A percentile compares a stretch with the other conserved stretches of the same genome.
These are phyloP conservation scores for Daphne laureola DNA, from an alignment of 441 rosid genomes.

Conservation along the genomic window DNA sequence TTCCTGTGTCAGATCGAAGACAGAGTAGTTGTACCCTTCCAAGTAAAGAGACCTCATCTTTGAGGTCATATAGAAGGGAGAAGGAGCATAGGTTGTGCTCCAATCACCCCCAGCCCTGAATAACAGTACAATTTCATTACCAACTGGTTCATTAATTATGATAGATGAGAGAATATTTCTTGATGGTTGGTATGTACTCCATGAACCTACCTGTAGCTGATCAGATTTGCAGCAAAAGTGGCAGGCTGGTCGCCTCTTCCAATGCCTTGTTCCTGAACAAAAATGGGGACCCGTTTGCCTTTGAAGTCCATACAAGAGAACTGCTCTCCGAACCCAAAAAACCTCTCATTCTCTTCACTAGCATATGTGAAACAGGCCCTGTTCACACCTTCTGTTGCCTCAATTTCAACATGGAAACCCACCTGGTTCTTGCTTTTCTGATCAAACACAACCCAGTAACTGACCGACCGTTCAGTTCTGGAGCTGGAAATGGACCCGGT, in stretches of 20 bases:
- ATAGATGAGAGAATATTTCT: neutral
- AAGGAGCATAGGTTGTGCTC: constrained; percentile 82
- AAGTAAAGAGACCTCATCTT: constrained; percentile 66
- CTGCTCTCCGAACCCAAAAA: constrained; percentile 69
- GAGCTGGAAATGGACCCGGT: constrained; percentile 37
- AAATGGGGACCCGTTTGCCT: constrained; percentile 59
- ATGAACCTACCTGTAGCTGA: constrained; percentile 69
- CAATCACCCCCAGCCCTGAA: constrained; percentile 67
- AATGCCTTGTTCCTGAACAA: constrained; percentile 77
- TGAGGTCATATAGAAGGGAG: constrained; percentile 70
- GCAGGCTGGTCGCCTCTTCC: constrained; percentile 80
- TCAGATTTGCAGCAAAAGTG: constrained; percentile 64
- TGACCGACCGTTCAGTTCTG: constrained; percentile 23
- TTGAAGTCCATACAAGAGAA: constrained; percentile 67
- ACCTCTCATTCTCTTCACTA: constrained; percentile 47
- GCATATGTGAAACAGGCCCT: constrained; percentile 47
- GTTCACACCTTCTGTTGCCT: constrained; percentile 27
- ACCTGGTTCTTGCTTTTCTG: constrained; percentile 39
- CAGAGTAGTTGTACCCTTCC: constrained; percentile 56
- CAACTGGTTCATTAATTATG: neutral
- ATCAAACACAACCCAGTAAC: constrained; percentile 43
- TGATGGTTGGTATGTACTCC: neutral
- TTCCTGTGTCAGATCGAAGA: constrained; percentile 47
- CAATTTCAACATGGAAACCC: constrained; percentile 41
- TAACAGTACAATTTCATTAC: constrained; percentile 5